Evolutionary conservation across 352 stramenopile species (phyloP).

Genomic region (Phytophthora sp.): DNA sequence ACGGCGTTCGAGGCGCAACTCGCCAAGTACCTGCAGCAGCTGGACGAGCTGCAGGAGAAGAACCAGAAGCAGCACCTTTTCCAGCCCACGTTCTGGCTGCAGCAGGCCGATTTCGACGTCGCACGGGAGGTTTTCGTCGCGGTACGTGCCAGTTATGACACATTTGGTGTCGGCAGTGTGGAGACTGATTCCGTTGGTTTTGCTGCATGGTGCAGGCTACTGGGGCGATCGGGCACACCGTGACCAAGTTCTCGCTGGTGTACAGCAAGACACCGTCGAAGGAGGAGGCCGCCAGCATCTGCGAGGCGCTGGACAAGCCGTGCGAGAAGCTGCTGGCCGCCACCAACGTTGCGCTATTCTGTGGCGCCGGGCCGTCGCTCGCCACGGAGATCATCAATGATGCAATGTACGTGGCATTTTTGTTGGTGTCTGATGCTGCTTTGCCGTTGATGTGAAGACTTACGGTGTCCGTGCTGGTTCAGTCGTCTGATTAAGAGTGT

Average conservation of each 20-base stretch:
- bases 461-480: neutral
- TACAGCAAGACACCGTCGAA: slow-evolving; percentile 78
- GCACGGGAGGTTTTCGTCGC: slow-evolving; percentile 82
- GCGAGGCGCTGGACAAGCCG: slow-evolving; percentile 73
- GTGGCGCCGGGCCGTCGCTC: slow-evolving; percentile 76
- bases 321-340: slow-evolving; percentile 82
- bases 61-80: slow-evolving; percentile 66
- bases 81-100: slow-evolving; percentile 79
- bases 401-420: slow-evolving; percentile 59
- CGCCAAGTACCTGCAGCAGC: slow-evolving; percentile 54
- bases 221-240: slow-evolving; percentile 73
- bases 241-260: slow-evolving; percentile 91
- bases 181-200: neutral
- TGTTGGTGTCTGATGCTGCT: neutral
- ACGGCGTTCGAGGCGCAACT: slow-evolving; percentile 61
- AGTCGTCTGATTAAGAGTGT: slow-evolving; percentile 84
- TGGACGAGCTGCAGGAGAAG: slow-evolving; percentile 64
- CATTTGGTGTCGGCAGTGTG: neutral
- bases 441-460: slow-evolving; percentile 4
- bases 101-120: slow-evolving; percentile 78
- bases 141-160: slow-evolving; percentile 32
- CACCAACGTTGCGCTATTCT: slow-evolving; percentile 82
- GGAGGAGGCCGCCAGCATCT: slow-evolving; percentile 78
- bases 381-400: slow-evolving; percentile 74
- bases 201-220: slow-evolving; percentile 46